Conservation (phyloP, 2,329 filamentous ascomycete species). For the Claviceps africana region DNA sequence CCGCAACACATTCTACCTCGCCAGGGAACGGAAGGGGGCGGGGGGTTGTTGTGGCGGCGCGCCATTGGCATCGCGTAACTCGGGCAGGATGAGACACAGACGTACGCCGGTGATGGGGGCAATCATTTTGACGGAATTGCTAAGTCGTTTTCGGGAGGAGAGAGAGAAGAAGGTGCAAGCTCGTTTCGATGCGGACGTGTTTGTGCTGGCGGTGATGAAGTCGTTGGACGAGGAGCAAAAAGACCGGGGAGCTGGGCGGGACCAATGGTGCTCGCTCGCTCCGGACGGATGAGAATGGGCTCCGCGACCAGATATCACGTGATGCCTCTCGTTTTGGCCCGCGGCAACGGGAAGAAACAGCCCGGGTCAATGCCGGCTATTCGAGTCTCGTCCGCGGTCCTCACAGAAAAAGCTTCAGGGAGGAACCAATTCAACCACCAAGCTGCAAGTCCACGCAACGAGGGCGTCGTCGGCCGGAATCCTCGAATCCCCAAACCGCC, state of each 20-base stretch:
- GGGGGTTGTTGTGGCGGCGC: too few species aligned
- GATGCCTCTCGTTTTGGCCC: too few species aligned
- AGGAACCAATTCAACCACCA: too few species aligned
- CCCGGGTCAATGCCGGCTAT: too few species aligned
- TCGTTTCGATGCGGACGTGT: neutral
- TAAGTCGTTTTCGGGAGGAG: neutral
- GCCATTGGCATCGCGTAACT: conserved; percentile 17
- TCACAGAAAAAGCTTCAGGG: too few species aligned
- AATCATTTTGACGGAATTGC: conserved; percentile 30
- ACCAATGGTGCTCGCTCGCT: too few species aligned
- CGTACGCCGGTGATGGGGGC: conserved; percentile 47
- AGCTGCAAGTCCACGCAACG: neutral
- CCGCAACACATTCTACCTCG: neutral
- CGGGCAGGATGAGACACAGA: conserved; percentile 10
- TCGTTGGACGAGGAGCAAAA: neutral
- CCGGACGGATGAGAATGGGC: too few species aligned
- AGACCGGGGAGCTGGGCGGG: too few species aligned
- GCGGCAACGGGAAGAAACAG: too few species aligned
- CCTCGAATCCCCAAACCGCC: neutral
- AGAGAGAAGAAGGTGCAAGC: neutral
- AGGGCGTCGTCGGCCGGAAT: neutral
- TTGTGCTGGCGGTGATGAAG: neutral
- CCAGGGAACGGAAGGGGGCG: too few species aligned
- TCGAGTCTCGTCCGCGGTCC: too few species aligned
- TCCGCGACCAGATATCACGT: too few species aligned